Evolutionary conservation across 805 yeast species (phyloP), one percentile per base, ranked within the genome.

Genomic region (Ogataea paraovalis): DNA sequence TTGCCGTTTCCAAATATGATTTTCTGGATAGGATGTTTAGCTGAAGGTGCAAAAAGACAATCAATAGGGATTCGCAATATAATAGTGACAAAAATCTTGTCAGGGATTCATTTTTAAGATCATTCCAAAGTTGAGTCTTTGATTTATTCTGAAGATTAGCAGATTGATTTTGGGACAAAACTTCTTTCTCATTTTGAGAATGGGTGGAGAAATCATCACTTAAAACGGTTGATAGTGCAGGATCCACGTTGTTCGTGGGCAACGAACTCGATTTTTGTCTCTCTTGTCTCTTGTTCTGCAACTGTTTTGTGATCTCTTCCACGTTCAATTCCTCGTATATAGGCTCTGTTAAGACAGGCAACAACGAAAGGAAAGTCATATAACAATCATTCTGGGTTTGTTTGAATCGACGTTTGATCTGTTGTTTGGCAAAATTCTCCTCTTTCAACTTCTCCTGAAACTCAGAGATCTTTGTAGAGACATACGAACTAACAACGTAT

Each of bases 341-440:
- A 14, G 87, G 88, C 27, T 75, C 75, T 5, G 83, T 74, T 39
- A 91, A 70, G 4, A 88, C 87, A 1, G 96, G 96, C 42, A 87
- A 71, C 51, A 92, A 73, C 3, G 95, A 91, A 61, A 87, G 73
- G 44, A 91, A 80, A 0, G 97, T 92, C 69, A 81, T 82, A 44
- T 85, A 75, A 41, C 96, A 87, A 66, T 92, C 98, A 56, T 83
- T 83, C 60, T 91, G 97, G 10, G 97, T 92, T 70, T 90, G 97
- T 43, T 85, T 82, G 59, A 90, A 92, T 48, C 97, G 71, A 56
- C 94, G 75, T 56, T 83, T 83, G 49, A 91, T 85, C 56, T 81
- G 85, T 53, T 82, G 87, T 43, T 76, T 72, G 20, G 85, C 78
- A 44, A 79, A 75, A 39, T 79, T 75, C 64, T 82, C 85, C 53